Evolutionary conservation across 345 rosid species (phyloP), one percentile per base, ranked within the genome.

Genomic region (Boechera stricta): DNA sequence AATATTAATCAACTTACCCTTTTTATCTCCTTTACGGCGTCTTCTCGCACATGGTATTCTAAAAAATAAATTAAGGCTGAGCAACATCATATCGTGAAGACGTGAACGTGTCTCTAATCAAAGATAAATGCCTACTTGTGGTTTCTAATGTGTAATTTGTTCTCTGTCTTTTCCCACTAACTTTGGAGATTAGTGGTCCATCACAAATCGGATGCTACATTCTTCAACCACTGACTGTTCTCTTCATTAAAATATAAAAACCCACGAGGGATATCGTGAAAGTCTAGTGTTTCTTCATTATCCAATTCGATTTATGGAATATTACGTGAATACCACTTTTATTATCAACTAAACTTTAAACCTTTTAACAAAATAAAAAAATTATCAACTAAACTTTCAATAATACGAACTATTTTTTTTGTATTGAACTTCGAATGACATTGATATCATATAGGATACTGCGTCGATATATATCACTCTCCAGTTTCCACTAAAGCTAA

Each of bases 91-190:
- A 64, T 67, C 47, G 44, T 7, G 41, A 38, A 38, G 41, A 38
- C 10, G 41, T 38, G 59, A 33, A 67, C 28, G 10, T 66, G 58
- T 16, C 4, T 41, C 36, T 28, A 62, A 63, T 36, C 36, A 16
- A 7, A 57, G 41, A 16, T 36, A 36, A 35, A 4, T 8, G 45
- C 29, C 7, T 36, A 28, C 2, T 33, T 66, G 58, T 49, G 71
- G 58, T 48, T 33, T 67, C 47, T 51, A 36, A 13, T 35, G 21
- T 51, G 33, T 51, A 52, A 2, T 21, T 52, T 52, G 47, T 67
- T 33, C 5, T 47, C 58, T 21, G 45, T 49, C 32, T 49, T 49
- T 18, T 35, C 71, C 57, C 71, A 66, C 44, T 67, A 49, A 67
- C 33, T 35, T 18, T 35, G 45, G 71, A 48, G 32, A 32, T 33